phyloP scores from a whole-genome alignment of 73 alveolate species.

The Tetrahymena borealis region DNA sequence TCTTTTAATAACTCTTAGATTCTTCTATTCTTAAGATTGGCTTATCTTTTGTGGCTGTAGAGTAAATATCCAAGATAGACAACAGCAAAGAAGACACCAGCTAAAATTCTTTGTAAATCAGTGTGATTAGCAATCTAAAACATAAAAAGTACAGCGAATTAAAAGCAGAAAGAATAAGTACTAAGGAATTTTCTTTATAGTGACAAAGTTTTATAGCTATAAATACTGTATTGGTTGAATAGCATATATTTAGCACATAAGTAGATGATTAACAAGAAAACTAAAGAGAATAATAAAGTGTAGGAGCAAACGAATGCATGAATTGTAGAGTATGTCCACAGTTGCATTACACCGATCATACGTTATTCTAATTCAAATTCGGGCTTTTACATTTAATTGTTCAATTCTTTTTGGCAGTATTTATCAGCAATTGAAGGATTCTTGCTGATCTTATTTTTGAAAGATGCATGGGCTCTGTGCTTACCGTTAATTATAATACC shows the following conservation, averaged over 20 bases:
- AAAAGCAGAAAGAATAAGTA: neutral
- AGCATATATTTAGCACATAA: neutral
- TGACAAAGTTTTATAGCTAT: neutral
- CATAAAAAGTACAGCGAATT: neutral
- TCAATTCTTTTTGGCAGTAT: neutral
- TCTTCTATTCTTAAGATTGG: neutral
- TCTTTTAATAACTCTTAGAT: neutral
- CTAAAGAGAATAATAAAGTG: neutral
- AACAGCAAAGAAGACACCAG: neutral
- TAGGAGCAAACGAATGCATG: neutral
- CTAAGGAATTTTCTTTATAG: neutral
- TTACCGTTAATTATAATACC: neutral
- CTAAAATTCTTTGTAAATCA: neutral
- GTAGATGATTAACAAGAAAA: neutral
- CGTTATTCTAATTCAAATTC: neutral
- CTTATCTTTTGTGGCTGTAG: neutral
- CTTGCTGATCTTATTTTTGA: neutral
- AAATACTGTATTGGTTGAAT: neutral
- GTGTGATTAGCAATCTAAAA: neutral
- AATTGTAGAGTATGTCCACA: neutral
- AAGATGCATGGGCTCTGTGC: neutral
- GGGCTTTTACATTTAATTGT: neutral
- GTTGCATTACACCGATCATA: neutral
- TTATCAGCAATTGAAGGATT: neutral
- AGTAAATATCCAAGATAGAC: neutral